Conservation (phyloP, 371 early-diverging fungal genomes). For the Blastocladiella emersonii region DNA sequence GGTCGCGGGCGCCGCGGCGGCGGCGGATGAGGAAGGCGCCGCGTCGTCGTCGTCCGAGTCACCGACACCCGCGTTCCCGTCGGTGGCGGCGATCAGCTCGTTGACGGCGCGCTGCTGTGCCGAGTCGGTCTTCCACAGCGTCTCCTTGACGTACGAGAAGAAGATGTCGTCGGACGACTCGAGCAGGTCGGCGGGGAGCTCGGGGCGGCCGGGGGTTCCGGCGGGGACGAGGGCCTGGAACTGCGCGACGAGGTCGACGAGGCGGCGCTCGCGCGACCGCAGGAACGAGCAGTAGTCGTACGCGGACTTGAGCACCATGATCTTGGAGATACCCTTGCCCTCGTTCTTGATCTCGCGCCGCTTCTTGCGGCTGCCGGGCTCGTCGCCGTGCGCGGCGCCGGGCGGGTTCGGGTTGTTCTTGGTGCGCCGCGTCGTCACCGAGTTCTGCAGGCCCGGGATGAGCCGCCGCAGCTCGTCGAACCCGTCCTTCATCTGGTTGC, state of each 20-base stretch:
- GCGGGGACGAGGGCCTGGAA: neutral
- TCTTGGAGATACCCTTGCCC: neutral
- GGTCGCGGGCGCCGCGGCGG: neutral
- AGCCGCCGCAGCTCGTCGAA: conserved; percentile 65
- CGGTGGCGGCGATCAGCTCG: neutral
- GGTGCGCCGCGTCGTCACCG: conserved; percentile 16
- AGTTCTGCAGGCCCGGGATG: conserved; percentile 50
- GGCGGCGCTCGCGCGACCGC: neutral
- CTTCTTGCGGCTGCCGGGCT: neutral
- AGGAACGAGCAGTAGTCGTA: neutral
- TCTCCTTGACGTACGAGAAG: conserved; percentile 1
- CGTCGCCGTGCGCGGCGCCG: neutral
- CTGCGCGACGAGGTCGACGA: neutral
- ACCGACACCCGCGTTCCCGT: too few relatives aligned
- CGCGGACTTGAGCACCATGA: conserved; percentile 6
- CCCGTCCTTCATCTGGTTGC: conserved; percentile 71
- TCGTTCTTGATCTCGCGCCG: neutral
- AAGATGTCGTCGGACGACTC: neutral
- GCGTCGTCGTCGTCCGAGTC: too few relatives aligned
- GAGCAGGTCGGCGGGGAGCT: neutral
- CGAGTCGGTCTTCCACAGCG: neutral
- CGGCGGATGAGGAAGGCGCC: too few relatives aligned
- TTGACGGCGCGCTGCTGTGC: neutral
- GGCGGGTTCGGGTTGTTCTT: neutral
- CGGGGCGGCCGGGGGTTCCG: neutral